These are phyloP conservation scores for Pyropia yezoensis DNA, from an alignment of 23 red algal species.

Conservation along the genomic window DNA sequence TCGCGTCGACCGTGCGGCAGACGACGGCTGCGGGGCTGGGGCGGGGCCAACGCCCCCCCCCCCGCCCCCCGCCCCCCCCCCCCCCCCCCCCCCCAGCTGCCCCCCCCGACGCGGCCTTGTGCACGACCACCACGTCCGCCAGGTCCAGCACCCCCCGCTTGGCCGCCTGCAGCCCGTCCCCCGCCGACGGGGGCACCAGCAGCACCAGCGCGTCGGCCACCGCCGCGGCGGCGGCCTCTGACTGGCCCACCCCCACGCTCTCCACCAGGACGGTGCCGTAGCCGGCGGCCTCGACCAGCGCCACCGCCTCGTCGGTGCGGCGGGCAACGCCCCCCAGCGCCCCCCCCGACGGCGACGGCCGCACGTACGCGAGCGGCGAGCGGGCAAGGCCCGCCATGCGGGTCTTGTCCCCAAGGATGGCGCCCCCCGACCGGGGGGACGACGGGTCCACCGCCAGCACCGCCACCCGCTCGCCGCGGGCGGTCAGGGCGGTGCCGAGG, in stretches of 20 bases:
- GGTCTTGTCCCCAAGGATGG: slow-evolving; percentile 28
- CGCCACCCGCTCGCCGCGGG: slow-evolving; percentile 1
- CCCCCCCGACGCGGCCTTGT: slow-evolving; percentile 7
- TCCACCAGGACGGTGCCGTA: slow-evolving; percentile 30
- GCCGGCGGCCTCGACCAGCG: slow-evolving; percentile 9
- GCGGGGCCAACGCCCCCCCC: no score
- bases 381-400: slow-evolving; percentile 10
- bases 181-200: slow-evolving; percentile 6
- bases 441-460: slow-evolving; percentile 24
- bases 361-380: slow-evolving; percentile 13
- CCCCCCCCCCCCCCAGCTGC: no score
- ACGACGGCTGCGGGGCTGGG: no score
- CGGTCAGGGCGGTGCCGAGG: neutral
- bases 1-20: no score
- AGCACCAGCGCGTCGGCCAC: slow-evolving; percentile 23
- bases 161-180: slow-evolving; percentile 25
- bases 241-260: slow-evolving; percentile 33
- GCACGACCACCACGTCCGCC: slow-evolving; percentile 20
- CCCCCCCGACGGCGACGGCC: slow-evolving; percentile 14
- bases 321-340: slow-evolving; percentile 16
- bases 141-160: slow-evolving; percentile 24
- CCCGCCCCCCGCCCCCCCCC: no score
- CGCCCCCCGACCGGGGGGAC: slow-evolving; percentile 2
- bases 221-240: slow-evolving; percentile 12
- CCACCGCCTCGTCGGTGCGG: slow-evolving; percentile 17